Evolutionary conservation across 2,329 filamentous ascomycete species (phyloP), one percentile per base, ranked within the genome.

Genomic region (Diaporthe batatas): DNA sequence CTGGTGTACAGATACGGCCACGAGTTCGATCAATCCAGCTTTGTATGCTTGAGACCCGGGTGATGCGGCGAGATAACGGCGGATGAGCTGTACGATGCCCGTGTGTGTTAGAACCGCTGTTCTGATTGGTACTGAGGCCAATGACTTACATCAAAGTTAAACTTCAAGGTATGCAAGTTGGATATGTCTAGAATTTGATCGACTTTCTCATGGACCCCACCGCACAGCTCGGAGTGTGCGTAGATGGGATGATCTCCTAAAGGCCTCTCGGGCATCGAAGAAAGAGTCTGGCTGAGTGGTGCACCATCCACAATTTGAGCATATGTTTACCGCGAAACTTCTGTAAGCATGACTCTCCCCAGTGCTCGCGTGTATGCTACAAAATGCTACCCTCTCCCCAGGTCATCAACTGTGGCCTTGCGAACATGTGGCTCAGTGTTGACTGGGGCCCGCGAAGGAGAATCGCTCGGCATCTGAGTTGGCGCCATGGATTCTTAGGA

Each of bases 301-400:
- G 42, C 58, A 10, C 58, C 58, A 21, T 64, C 58, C 18, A 49
- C 25, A 49, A 34, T 18, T 49, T 64, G 59, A 21, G 59, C 59
- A 23, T 11, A 39, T 49, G 59, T 36, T 34, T 25, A 64, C 29
- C 14, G 42, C 14, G 59, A n/a, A 49, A 49, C 39, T 49, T 34
- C 25, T 2, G 32, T 65, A 2, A 6, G 36, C 29, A 25, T n/a
- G 32, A 51, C 14, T 12, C n/a, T 65, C 7, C 7, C 44, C 29
- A 51, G 32, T 39, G 32, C 44, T 1, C 32, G 12, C 10, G 32
- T 65, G 6, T 65, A 51, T 51, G 51, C 14, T 25, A 25, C 12
- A 18, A 53, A 21, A 25, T 53, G 47, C 12, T 53, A 21, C 8
- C 62, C 47, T 1, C n/a, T 25, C 8, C 47, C 62, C 3, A 67